Evolutionary conservation across 768 basidiomycete species (phyloP).

Genomic region (Lentinula sp.): DNA sequence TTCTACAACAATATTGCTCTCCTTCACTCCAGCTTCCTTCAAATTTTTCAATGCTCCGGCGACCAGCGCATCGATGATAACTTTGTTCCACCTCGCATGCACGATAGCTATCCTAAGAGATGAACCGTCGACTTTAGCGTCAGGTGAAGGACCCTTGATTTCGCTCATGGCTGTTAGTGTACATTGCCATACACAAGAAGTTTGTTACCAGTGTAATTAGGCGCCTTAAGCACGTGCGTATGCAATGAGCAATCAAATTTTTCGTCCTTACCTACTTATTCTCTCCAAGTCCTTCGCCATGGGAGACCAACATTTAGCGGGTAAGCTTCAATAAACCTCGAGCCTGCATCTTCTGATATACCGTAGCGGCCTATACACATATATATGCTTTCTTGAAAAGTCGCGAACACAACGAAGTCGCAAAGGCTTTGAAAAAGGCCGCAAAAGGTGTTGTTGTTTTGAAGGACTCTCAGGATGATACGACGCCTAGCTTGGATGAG

Average conservation of each 20-base stretch:
- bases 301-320: slow-evolving; percentile 41
- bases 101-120: slow-evolving; percentile 83
- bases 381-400: slow-evolving; percentile 69
- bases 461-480: slow-evolving; percentile 39
- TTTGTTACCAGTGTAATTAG: too few species aligned
- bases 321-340: slow-evolving; percentile 26
- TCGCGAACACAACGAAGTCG: slow-evolving; percentile 63
- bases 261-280: slow-evolving; percentile 16
- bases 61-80: slow-evolving; percentile 81
- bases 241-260: neutral
- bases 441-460: slow-evolving; percentile 57
- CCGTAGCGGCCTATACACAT: slow-evolving; percentile 65
- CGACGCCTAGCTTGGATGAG: slow-evolving; percentile 51
- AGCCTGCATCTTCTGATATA: neutral
- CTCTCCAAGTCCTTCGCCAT: neutral
- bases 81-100: slow-evolving; percentile 93
- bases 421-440: slow-evolving; percentile 68
- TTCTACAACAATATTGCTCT: slow-evolving; percentile 84
- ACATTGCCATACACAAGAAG: too few species aligned
- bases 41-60: slow-evolving; percentile 75
- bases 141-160: slow-evolving; percentile 74
- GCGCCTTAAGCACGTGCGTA: neutral
- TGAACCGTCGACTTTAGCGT: slow-evolving; percentile 70
- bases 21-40: slow-evolving; percentile 80
- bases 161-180: slow-evolving; percentile 22